These are phyloP conservation scores for Starmerella powellii DNA, from an alignment of 805 yeast species.

Conservation along the genomic window DNA sequence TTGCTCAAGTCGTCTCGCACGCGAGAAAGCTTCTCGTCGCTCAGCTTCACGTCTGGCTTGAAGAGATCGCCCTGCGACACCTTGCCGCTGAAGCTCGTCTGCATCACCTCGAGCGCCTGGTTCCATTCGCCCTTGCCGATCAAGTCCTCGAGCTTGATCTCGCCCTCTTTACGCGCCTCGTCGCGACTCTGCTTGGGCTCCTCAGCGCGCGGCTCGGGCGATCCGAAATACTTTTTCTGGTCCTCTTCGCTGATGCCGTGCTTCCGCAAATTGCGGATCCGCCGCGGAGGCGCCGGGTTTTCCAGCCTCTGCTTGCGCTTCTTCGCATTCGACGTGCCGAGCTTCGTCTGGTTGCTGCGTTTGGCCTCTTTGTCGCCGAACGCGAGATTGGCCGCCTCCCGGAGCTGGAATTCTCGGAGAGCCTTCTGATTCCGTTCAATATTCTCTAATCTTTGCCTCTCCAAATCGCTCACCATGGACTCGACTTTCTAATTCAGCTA, in stretches of 20 bases:
- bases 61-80: slow-evolving; percentile 30
- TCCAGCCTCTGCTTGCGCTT: slow-evolving; percentile 8
- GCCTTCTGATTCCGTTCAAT: slow-evolving; percentile 74
- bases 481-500: not conserved
- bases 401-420: slow-evolving; percentile 57
- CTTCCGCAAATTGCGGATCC: slow-evolving; percentile 37
- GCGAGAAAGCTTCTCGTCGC: slow-evolving; percentile 38
- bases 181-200: slow-evolving; percentile 18
- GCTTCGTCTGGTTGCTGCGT: slow-evolving; percentile 23
- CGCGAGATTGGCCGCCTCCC: slow-evolving; percentile 43
- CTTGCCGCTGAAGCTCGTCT: slow-evolving; percentile 22
- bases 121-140: slow-evolving; percentile 31
- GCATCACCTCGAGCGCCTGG: slow-evolving; percentile 27
- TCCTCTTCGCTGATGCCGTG: slow-evolving; percentile 26
- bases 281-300: slow-evolving; percentile 18
- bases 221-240: slow-evolving; percentile 20
- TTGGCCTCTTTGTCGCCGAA: slow-evolving; percentile 35
- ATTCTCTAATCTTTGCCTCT: slow-evolving; percentile 27
- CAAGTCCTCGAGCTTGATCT: slow-evolving; percentile 25
- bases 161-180: slow-evolving; percentile 39
- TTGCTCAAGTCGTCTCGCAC: slow-evolving; percentile 43
- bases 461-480: slow-evolving; percentile 26
- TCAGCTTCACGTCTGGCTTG: slow-evolving; percentile 40
- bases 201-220: slow-evolving; percentile 21
- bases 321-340: slow-evolving; percentile 16